A percentile compares a stretch with the other conserved stretches of the same genome.
Evolutionary conservation across 352 stramenopile species (phyloP).

Genomic region (Pythium monospermum): DNA sequence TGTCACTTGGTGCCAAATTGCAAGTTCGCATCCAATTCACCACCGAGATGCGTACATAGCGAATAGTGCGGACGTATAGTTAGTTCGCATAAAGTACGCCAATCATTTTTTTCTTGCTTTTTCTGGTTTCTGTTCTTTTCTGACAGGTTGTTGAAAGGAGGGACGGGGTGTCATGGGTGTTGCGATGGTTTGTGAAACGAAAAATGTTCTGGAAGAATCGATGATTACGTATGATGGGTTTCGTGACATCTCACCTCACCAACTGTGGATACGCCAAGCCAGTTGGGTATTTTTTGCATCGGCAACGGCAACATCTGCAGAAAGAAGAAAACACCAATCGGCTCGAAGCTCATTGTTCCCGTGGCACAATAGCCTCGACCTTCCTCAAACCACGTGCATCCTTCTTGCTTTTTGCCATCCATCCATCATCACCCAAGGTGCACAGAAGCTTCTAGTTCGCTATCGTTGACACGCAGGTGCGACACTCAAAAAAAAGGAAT

Average conservation of each 20-base stretch:
- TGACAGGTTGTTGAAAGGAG: neutral
- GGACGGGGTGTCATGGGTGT: constrained; percentile 15
- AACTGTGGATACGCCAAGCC: constrained; percentile 11
- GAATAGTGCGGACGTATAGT: neutral
- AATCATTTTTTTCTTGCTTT: neutral
- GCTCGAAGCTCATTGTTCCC: constrained; percentile 9
- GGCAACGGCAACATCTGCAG: constrained; percentile 23
- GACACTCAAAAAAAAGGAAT: no score
- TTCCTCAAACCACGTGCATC: no score
- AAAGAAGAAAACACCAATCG: constrained; percentile 17
- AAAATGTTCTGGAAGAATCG: constrained; percentile 4
- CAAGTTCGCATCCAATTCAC: constrained; percentile 47
- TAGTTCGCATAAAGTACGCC: neutral
- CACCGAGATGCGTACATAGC: constrained; percentile 8
- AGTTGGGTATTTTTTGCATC: neutral
- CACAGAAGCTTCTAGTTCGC: no score
- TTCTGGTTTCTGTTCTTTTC: constrained; percentile 13
- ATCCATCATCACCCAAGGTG: no score
- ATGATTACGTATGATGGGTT: constrained; percentile 13
- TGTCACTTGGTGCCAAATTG: constrained; percentile 33
- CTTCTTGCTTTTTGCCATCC: no score
- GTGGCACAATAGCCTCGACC: no score
- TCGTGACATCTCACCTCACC: constrained; percentile 6
- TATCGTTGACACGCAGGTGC: no score
- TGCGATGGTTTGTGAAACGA: neutral